A percentile compares a stretch with the other conserved stretches of the same genome.
phyloP scores from a whole-genome alignment of 352 stramenopile genomes.

The Globisporangium nagaii region DNA sequence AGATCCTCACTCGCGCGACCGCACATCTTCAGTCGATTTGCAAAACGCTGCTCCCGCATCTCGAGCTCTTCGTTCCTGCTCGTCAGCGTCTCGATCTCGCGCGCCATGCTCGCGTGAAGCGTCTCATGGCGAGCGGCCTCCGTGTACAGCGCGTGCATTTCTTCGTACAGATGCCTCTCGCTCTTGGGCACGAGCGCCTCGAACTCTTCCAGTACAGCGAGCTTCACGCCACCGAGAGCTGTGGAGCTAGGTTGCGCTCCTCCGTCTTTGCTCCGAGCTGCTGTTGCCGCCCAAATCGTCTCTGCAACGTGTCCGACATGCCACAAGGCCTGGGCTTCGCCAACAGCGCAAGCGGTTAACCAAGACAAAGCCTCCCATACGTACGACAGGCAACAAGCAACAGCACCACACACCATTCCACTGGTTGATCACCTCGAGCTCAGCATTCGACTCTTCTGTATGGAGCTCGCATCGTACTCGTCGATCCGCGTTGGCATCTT shows the following conservation, averaged over 20 bases:
- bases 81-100: conserved; percentile 8
- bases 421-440: neutral
- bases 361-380: neutral
- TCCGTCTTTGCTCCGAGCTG: neutral
- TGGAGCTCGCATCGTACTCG: neutral
- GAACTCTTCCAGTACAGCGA: conserved; percentile 16
- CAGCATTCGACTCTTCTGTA: neutral
- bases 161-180: conserved; percentile 19
- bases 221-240: conserved; percentile 6
- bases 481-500: neutral
- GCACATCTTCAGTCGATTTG: neutral
- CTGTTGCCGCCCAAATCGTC: conserved; percentile 11
- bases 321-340: conserved; percentile 17
- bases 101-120: neutral
- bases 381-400: neutral
- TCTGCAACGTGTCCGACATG: conserved; percentile 17
- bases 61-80: conserved; percentile 8
- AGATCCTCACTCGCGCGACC: neutral
- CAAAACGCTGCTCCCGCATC: neutral
- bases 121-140: conserved; percentile 12
- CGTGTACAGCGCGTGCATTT: conserved; percentile 25
- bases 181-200: conserved; percentile 9
- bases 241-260: neutral
- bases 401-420: neutral
- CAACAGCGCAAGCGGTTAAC: neutral